Evolutionary conservation across 495 filamentous ascomycete genomes (phyloP).

Genomic region (Gamarada debralockiae): DNA sequence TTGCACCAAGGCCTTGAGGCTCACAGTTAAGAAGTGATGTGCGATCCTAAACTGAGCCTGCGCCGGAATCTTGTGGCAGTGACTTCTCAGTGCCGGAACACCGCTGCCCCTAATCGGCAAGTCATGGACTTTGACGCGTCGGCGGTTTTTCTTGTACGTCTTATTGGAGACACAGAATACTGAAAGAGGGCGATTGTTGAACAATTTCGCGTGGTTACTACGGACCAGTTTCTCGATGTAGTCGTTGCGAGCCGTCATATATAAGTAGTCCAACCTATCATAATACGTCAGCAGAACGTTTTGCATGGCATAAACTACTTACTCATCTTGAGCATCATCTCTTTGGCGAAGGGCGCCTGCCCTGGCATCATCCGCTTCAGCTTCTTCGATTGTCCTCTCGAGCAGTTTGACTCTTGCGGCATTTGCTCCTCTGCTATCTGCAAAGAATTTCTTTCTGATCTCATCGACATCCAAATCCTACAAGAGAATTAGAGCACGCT

Average conservation of each 20-base stretch:
- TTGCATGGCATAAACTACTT: background rate
- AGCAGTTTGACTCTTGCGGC: conserved; percentile 3
- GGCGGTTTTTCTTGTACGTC: conserved; percentile 15
- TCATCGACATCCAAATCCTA: conserved; percentile 22
- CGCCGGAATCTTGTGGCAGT: conserved; percentile 22
- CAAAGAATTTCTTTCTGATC: conserved; percentile 13
- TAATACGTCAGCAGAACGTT: background rate
- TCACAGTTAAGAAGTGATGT: conserved; percentile 16
- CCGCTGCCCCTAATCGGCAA: conserved; percentile 18
- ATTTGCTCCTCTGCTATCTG: background rate
- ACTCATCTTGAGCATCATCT: background rate
- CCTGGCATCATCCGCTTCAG: background rate
- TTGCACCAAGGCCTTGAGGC: conserved; percentile 9
- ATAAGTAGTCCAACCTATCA: conserved; percentile 18
- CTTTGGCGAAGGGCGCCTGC: background rate
- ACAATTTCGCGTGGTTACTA: background rate
- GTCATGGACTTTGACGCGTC: conserved; percentile 3
- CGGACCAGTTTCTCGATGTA: conserved; percentile 18
- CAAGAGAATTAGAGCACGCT: background rate
- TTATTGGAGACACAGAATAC: conserved; percentile 29
- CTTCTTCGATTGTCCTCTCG: conserved; percentile 2
- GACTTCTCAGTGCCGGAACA: conserved; percentile 21
- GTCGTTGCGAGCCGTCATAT: conserved; percentile 25
- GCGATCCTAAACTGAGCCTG: conserved; percentile 19
- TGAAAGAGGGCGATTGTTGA: conserved; percentile 11